Percentiles rank a stretch among this genome's conserved stretches.
These are phyloP conservation scores for Didymellaceae sp. DNA, from an alignment of 2,329 filamentous ascomycete species.

Conservation along the genomic window DNA sequence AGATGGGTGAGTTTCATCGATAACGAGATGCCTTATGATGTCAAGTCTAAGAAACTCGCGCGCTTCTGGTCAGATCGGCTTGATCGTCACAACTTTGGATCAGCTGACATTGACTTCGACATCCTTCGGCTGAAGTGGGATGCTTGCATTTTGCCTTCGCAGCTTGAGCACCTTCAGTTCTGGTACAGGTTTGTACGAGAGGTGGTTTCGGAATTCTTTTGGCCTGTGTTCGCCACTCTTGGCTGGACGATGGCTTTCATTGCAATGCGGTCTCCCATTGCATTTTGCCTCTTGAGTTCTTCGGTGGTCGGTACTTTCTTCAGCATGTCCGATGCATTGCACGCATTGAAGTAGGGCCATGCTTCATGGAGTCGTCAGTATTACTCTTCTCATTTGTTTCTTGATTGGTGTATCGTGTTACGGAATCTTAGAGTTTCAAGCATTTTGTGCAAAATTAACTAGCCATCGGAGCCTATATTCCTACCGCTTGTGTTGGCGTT, in stretches of 20 bases:
- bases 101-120: background rate
- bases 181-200: background rate
- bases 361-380: no score
- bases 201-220: background rate
- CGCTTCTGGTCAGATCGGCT: background rate
- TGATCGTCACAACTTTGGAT: background rate
- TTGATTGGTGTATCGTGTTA: no score
- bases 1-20: conserved; percentile 4
- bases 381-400: no score
- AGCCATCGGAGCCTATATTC: no score
- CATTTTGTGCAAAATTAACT: no score
- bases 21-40: background rate
- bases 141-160: background rate
- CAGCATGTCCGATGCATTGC: no score
- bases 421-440: no score
- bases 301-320: conserved; percentile 5
- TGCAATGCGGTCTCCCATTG: background rate
- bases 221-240: conserved; percentile 2
- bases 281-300: background rate
- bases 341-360: no score
- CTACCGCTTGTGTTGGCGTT: no score
- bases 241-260: conserved; percentile 2
- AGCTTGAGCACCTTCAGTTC: background rate
- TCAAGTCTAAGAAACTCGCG: background rate
- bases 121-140: background rate